Percentiles rank a stretch among this genome's conserved stretches.
phyloP scores from a whole-genome alignment of 768 basidiomycete species.

The Suillus subalutaceus region DNA sequence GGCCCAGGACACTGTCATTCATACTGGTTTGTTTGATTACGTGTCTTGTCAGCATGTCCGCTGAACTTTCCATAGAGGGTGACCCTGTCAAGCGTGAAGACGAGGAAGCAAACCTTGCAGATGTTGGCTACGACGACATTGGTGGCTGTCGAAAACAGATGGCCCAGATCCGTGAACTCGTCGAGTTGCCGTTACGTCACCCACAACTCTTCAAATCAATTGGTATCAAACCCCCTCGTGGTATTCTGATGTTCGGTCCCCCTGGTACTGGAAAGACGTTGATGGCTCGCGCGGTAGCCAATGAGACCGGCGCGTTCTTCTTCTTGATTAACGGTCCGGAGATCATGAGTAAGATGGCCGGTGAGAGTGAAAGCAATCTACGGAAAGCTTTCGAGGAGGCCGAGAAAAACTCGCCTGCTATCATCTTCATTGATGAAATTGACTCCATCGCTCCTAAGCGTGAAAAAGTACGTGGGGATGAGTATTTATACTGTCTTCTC shows the following conservation, averaged over 20 bases:
- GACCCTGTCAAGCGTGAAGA: slow-evolving; percentile 99
- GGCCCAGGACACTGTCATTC: slow-evolving; percentile 98
- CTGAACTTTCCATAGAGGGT: slow-evolving; percentile 64
- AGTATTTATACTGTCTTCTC: slow-evolving; percentile 8
- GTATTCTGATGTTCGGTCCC: slow-evolving; percentile 98
- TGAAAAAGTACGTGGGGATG: slow-evolving; percentile 74
- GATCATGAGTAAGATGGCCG: slow-evolving; percentile 99
- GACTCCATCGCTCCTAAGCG: slow-evolving; percentile 99
- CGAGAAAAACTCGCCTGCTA: slow-evolving; percentile 98
- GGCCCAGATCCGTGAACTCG: slow-evolving; percentile 99
- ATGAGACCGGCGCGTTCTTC: slow-evolving; percentile 99
- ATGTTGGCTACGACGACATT: slow-evolving; percentile 99
- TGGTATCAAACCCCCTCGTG: slow-evolving; percentile 99
- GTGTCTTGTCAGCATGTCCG: not conserved
- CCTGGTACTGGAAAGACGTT: slow-evolving; percentile 99
- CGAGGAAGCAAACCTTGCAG: slow-evolving; percentile 94
- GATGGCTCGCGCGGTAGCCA: slow-evolving; percentile 99
- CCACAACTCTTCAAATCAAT: slow-evolving; percentile 99
- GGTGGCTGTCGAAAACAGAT: slow-evolving; percentile 99
- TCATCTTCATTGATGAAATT: slow-evolving; percentile 99
- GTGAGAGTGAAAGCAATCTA: slow-evolving; percentile 96
- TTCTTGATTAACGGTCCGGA: slow-evolving; percentile 99
- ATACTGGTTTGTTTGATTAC: slow-evolving; percentile 57
- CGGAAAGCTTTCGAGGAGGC: slow-evolving; percentile 99
- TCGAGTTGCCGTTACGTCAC: slow-evolving; percentile 96